Conservation (phyloP, 2,329 filamentous ascomycete species). For the Daldinia sp. region DNA sequence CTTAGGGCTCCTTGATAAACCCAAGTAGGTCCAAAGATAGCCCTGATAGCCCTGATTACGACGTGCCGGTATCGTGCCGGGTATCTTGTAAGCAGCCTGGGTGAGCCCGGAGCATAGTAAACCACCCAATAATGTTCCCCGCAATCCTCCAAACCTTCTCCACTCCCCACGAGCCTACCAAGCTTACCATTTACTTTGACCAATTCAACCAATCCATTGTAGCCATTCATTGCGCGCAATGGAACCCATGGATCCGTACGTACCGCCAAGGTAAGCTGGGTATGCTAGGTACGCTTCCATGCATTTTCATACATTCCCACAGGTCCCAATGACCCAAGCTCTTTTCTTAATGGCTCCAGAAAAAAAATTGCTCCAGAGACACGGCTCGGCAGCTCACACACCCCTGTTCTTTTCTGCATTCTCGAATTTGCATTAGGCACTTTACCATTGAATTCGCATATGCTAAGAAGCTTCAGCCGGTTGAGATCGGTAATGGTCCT, state of each 20-base stretch:
- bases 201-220: no score
- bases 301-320: background rate
- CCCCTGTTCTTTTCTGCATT: constrained; percentile 29
- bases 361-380: constrained; percentile 22
- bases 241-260: no score
- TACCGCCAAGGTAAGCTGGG: background rate
- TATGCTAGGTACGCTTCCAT: background rate
- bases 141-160: constrained; percentile 19
- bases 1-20: background rate
- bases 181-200: background rate
- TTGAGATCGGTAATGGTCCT: constrained; percentile 33
- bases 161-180: constrained; percentile 30
- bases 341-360: background rate
- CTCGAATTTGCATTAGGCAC: constrained; percentile 23
- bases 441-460: constrained; percentile 26
- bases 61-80: constrained; percentile 19
- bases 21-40: no score
- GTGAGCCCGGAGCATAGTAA: background rate
- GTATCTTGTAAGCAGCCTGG: background rate
- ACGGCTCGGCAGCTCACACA: constrained; percentile 28
- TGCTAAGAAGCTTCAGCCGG: constrained; percentile 24
- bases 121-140: constrained; percentile 25
- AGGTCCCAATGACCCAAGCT: constrained; percentile 7
- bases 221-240: no score
- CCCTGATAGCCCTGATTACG: background rate